Evolutionary conservation across 2,329 filamentous ascomycete genomes (phyloP), one percentile per base, ranked within the genome.

Genomic region (Talaromyces sp.): DNA sequence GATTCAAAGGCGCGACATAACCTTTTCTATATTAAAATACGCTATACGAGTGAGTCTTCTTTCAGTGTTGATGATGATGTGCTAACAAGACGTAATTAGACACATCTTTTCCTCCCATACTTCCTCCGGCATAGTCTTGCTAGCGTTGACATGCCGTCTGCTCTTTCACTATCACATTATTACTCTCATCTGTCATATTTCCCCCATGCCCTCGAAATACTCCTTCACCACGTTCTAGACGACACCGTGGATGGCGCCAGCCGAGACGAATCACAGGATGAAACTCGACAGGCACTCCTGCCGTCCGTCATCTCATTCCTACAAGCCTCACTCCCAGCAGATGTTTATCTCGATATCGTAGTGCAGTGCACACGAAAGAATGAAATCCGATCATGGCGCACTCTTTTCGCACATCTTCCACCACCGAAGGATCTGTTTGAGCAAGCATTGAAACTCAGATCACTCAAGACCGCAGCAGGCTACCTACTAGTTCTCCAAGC

Each of bases 301-400:
- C 81, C 81, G 13, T 76, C 76, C 2, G 88, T 75, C 82, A 89
- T 71, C 79, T 91, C 69, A 74, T 93, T 72, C 85, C 88, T 72
- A 78, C 88, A 82, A 65, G 91, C 90, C 0, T 91, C 89, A 1
- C 91, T 92, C 77, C 89, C 89, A 64, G 88, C 74, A 0, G 74
- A 75, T 11, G 73, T 92, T 65, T 99, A 97, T 73, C 88, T 98
- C 17, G 94, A 98, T 72, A 95, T 98, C 65, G 89, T 99, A 27
- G 90, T 99, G 22, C 95, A 96, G 78, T 99, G 95, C 79, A 97
- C 95, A 1, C 90, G 95, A 63, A 99, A 99, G 79, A 99, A 95
- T 0, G 95, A 99, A 75, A 88, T 97, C 7, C 88, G 94, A 45
- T 96, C 92, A 64, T 99, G 95, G 95, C 89, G 91, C 67, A 97